Evolutionary conservation across 768 basidiomycete genomes (phyloP).

Genomic region (Infundibulicybe gibba): DNA sequence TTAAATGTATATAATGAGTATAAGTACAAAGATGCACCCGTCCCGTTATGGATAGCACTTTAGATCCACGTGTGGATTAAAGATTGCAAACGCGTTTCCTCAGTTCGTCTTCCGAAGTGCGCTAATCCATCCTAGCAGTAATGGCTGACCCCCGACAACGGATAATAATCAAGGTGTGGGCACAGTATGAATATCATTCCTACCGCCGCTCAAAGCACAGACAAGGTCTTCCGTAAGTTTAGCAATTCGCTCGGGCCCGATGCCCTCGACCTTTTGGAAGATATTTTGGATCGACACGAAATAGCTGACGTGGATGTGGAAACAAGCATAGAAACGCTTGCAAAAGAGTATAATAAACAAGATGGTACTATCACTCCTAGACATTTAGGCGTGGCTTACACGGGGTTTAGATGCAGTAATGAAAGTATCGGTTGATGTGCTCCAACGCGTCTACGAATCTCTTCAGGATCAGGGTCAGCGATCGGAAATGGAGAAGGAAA

Average conservation of each 20-base stretch:
- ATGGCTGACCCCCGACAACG: constrained; percentile 48
- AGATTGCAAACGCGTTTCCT: constrained; percentile 5
- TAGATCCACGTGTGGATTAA: not conserved
- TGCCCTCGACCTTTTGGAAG: constrained; percentile 66
- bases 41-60: not conserved
- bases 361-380: constrained; percentile 50
- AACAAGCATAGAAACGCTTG: constrained; percentile 72
- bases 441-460: constrained; percentile 70
- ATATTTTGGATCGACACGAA: constrained; percentile 67
- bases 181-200: not conserved
- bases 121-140: not conserved
- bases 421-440: constrained; percentile 71
- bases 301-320: constrained; percentile 70
- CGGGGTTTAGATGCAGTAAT: constrained; percentile 61
- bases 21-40: no score
- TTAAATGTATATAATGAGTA: no score
- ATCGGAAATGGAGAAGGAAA: constrained; percentile 49
- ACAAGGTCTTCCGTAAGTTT: constrained; percentile 82
- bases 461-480: constrained; percentile 65
- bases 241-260: constrained; percentile 85
- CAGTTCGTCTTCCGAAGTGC: no score
- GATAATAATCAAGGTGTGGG: constrained; percentile 41
- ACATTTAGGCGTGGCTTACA: no score
- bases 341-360: constrained; percentile 86
- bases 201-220: not conserved